Conservation (phyloP, 169 alveolate species). For the Eimeria praecox region DNA sequence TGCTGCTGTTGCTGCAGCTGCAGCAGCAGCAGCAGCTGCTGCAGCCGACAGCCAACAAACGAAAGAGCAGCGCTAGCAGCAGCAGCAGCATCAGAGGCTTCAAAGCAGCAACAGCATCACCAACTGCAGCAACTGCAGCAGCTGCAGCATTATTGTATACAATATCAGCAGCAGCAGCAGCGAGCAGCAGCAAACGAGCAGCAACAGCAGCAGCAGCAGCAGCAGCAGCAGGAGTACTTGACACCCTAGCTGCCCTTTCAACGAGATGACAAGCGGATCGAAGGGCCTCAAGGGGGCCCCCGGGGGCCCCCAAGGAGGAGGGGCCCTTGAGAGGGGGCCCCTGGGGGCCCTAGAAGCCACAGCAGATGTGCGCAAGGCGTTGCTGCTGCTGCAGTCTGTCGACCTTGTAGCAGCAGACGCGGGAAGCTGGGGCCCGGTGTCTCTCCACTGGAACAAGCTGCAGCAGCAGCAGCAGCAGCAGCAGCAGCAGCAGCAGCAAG, state of each 20-base stretch:
- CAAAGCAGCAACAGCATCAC: neutral
- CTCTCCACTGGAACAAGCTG: neutral
- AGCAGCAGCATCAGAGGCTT: neutral
- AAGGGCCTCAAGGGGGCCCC: neutral
- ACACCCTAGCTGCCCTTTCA: neutral
- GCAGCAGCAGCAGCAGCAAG: slow-evolving; percentile 5
- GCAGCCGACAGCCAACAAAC: neutral
- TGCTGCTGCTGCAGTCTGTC: neutral
- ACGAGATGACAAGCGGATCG: neutral
- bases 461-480: neutral
- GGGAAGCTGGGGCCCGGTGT: neutral
- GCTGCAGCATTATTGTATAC: neutral
- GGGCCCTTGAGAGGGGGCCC: slow-evolving; percentile 25
- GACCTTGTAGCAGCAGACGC: slow-evolving; percentile 37
- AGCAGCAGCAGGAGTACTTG: neutral
- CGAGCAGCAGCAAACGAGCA: neutral
- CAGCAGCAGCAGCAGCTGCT: neutral
- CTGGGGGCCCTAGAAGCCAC: neutral
- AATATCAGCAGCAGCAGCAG: neutral
- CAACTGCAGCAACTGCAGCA: neutral
- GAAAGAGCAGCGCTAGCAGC: neutral
- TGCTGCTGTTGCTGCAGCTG: neutral
- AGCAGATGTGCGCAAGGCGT: slow-evolving; percentile 13
- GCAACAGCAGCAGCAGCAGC: neutral
- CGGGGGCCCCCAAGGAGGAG: neutral